These are phyloP conservation scores for Cutaneotrichosporon sp. DNA, from an alignment of 1,284 basidiomycete genomes.

Conservation along the genomic window DNA sequence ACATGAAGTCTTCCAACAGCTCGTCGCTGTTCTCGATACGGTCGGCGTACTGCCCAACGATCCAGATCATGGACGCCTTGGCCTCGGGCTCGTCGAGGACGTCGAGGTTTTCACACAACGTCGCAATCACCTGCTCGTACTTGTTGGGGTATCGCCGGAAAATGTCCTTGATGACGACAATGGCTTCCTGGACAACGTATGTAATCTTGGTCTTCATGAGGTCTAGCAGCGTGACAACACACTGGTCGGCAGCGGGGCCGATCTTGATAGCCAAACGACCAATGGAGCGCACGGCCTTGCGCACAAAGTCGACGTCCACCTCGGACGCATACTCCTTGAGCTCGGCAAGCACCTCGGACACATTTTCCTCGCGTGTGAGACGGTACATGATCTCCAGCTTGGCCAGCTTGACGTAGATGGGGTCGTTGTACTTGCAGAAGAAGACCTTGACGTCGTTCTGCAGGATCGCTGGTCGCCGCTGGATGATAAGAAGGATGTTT, in stretches of 20 bases:
- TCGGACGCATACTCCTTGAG: slow-evolving; percentile 97
- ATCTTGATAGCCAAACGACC: slow-evolving; percentile 96
- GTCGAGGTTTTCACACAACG: slow-evolving; percentile 88
- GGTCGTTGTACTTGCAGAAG: slow-evolving; percentile 99
- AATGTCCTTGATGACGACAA: slow-evolving; percentile 99
- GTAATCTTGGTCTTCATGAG: slow-evolving; percentile 87
- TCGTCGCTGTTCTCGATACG: slow-evolving; percentile 96
- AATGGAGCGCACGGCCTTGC: slow-evolving; percentile 89
- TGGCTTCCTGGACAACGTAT: slow-evolving; percentile 97
- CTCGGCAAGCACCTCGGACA: slow-evolving; percentile 89
- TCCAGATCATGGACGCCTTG: slow-evolving; percentile 97
- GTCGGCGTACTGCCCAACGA: slow-evolving; percentile 94
- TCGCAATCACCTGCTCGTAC: slow-evolving; percentile 95
- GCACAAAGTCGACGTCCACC: slow-evolving; percentile 96
- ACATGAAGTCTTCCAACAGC: slow-evolving; percentile 80
- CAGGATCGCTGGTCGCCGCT: slow-evolving; percentile 82
- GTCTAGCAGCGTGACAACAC: slow-evolving; percentile 86
- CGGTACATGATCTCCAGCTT: slow-evolving; percentile 99
- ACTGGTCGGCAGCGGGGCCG: slow-evolving; percentile 83
- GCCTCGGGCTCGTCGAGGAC: slow-evolving; percentile 97
- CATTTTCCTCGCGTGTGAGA: slow-evolving; percentile 83
- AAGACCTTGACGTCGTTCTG: slow-evolving; percentile 97
- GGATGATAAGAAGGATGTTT: slow-evolving; percentile 93
- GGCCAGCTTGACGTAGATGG: slow-evolving; percentile 95
- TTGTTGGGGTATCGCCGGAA: slow-evolving; percentile 97